Conservation (phyloP, 306 rosid genomes). For the Abrus pulchellus region DNA sequence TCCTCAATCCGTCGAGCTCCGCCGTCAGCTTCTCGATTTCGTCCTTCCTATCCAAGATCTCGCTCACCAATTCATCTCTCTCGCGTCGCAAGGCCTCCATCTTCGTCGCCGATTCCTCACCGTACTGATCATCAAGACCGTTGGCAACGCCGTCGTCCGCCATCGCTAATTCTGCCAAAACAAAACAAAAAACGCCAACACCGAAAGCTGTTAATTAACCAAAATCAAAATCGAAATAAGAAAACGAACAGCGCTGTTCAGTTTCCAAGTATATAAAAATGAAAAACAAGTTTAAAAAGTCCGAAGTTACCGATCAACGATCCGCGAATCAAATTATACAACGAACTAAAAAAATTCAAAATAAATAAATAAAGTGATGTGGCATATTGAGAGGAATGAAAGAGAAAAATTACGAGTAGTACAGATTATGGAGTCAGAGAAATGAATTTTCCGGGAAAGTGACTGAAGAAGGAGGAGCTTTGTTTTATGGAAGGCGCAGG, state of each 20-base stretch:
- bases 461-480: conserved; percentile 46
- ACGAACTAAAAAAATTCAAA: neutral
- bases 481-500: neutral
- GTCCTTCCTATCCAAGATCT: conserved; percentile 61
- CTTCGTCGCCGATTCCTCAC: conserved; percentile 56
- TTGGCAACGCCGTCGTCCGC: conserved; percentile 62
- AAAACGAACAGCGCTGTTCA: neutral
- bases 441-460: conserved; percentile 44
- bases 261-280: conserved; percentile 3
- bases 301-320: neutral
- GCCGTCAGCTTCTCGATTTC: conserved; percentile 54
- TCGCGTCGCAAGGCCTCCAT: conserved; percentile 66
- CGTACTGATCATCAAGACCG: conserved; percentile 57
- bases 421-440: conserved; percentile 8
- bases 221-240: neutral
- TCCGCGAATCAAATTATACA: neutral
- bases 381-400: neutral
- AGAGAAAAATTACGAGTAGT: neutral
- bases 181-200: neutral
- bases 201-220: conserved; percentile 2
- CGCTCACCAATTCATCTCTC: conserved; percentile 57
- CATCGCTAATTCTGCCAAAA: conserved; percentile 60
- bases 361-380: neutral
- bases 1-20: conserved; percentile 65
- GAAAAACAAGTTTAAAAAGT: neutral